These are phyloP conservation scores for Lentinula lateritia DNA, from an alignment of 768 basidiomycete species.

Conservation along the genomic window DNA sequence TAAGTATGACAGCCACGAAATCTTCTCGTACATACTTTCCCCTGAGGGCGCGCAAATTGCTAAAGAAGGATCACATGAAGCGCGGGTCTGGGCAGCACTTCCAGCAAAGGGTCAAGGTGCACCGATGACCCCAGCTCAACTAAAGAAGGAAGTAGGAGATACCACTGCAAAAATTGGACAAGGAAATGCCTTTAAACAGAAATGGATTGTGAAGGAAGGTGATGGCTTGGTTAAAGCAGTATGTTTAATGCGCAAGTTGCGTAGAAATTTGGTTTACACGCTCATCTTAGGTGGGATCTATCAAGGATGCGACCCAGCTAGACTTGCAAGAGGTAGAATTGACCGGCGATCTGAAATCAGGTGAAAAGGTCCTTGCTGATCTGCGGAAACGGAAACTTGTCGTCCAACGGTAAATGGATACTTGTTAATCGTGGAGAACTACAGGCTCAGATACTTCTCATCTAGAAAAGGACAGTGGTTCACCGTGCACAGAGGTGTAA, in stretches of 20 bases:
- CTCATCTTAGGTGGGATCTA: constrained; percentile 46
- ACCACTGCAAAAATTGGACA: constrained; percentile 92
- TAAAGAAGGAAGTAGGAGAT: constrained; percentile 76
- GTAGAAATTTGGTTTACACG: background rate
- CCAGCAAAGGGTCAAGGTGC: constrained; percentile 64
- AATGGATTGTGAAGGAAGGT: constrained; percentile 93
- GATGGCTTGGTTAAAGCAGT: constrained; percentile 84
- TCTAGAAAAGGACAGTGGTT: constrained; percentile 94
- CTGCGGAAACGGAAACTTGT: constrained; percentile 89
- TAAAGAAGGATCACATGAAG: constrained; percentile 87
- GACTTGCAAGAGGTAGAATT: constrained; percentile 71
- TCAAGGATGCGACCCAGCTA: constrained; percentile 69
- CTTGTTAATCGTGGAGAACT: background rate
- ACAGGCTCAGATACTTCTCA: constrained; percentile 6
- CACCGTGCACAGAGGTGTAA: constrained; percentile 75
- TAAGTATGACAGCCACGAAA: constrained; percentile 71
- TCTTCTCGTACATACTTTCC: constrained; percentile 67
- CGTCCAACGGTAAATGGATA: constrained; percentile 57
- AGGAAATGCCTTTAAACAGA: constrained; percentile 92
- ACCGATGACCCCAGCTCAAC: constrained; percentile 59
- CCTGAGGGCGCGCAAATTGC: constrained; percentile 80
- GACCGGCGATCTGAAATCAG: constrained; percentile 64
- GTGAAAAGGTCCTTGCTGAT: constrained; percentile 82
- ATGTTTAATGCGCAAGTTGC: constrained; percentile 25
- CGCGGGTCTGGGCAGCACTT: constrained; percentile 85